Evolutionary conservation across 306 rosid species (phyloP).

Genomic region (Citrullus colocynthis): DNA sequence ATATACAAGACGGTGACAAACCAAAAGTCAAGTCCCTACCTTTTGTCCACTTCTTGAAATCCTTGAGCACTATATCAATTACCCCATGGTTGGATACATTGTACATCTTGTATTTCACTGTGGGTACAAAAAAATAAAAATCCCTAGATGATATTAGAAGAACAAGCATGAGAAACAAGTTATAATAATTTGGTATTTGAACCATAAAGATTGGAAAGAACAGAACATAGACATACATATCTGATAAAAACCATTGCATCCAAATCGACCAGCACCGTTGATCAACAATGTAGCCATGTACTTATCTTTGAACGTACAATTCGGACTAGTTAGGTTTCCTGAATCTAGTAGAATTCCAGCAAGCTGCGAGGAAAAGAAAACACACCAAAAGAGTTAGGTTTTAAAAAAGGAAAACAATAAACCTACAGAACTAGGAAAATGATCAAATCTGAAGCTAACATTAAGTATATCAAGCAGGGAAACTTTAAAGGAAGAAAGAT

Average conservation of each 20-base stretch:
- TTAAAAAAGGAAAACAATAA: not conserved
- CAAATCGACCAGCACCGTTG: conserved; percentile 78
- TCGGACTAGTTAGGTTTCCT: conserved; percentile 34
- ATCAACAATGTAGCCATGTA: conserved; percentile 68
- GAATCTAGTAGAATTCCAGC: conserved; percentile 72
- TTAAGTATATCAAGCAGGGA: not conserved
- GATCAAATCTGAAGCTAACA: not conserved
- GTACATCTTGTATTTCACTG: conserved; percentile 72
- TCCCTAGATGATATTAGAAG: not conserved
- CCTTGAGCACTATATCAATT: conserved; percentile 50
- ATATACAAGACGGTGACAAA: not conserved
- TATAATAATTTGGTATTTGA: not conserved
- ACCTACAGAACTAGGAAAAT: not conserved
- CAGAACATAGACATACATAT: conserved; percentile 30
- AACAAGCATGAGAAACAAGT: not conserved
- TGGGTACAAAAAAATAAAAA: conserved; percentile 1
- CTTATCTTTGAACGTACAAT: conserved; percentile 57
- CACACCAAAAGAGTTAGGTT: not conserved
- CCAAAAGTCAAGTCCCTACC: conserved; percentile 24
- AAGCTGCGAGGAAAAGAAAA: conserved; percentile 28
- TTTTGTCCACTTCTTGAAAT: conserved; percentile 74
- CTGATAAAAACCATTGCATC: conserved; percentile 66
- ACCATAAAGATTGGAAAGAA: not conserved
- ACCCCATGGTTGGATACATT: conserved; percentile 43
- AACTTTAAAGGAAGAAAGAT: not conserved